Evolutionary conservation across 768 basidiomycete species (phyloP).

Genomic region (Tephrocybe sp.): DNA sequence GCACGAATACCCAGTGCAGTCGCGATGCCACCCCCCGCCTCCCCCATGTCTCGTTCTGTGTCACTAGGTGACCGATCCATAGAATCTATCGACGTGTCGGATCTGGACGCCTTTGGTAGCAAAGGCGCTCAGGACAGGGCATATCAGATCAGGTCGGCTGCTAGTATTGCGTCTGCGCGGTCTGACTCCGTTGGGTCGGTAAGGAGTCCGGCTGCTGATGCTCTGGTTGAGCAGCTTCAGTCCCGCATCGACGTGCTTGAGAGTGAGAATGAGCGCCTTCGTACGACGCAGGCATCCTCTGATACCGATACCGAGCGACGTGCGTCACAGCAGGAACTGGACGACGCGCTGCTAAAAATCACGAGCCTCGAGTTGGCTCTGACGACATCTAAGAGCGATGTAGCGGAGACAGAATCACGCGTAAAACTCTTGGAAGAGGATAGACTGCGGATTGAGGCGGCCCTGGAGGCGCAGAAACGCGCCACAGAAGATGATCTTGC

Average conservation of each 20-base stretch:
- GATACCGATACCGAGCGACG: conserved; percentile 41
- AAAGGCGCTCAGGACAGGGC: conserved; percentile 51
- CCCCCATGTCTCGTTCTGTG: conserved; percentile 47
- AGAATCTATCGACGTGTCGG: conserved; percentile 21
- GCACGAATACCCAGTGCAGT: conserved; percentile 69
- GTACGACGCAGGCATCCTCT: conserved; percentile 26
- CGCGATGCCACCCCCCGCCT: conserved; percentile 81
- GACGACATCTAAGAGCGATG: conserved; percentile 38
- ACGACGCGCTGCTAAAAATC: conserved; percentile 38
- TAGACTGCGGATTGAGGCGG: conserved; percentile 33
- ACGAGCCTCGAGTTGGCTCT: conserved; percentile 44
- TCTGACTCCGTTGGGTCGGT: conserved; percentile 41
- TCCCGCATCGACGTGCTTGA: conserved; percentile 62
- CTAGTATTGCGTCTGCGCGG: conserved; percentile 27
- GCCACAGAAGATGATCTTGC: conserved; percentile 42
- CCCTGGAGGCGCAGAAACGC: conserved; percentile 46
- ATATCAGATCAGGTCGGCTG: conserved; percentile 39
- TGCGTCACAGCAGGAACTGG: conserved; percentile 45
- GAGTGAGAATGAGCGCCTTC: conserved; percentile 68
- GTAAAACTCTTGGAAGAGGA: conserved; percentile 49
- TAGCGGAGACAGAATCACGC: conserved; percentile 44
- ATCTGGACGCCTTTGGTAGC: conserved; percentile 36
- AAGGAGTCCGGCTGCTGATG: conserved; percentile 30
- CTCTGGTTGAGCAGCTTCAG: conserved; percentile 41
- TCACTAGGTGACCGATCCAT: conserved; percentile 33